Base-by-base conservation (phyloP, 306 rosid genomes). In the Casuarina equisetifolia region DNA sequence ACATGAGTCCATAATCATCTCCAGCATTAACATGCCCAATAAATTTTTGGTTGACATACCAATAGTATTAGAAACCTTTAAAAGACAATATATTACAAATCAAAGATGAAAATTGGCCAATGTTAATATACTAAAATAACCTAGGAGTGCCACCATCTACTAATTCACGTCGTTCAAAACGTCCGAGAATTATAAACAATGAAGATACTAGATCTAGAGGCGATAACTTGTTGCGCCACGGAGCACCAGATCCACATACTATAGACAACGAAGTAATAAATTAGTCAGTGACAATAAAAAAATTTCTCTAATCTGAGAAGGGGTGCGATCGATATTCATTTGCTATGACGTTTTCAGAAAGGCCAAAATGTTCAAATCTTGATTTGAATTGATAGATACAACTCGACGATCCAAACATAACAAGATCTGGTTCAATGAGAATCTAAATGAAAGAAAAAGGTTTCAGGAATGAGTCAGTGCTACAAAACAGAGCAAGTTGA, bases 371-470 rank as follows among this genome's bases (percentile, higher is more conserved):
- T 64, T 66, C 12, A 40, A 40, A 66, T 66, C 38, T 57, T 57
- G 35, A 11, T 20, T 57, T 17, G 71, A 8, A 16, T 17, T 66
- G 10, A 38, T 2, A 15, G 4, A 38, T 5, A 19, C 6, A 4
- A 38, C 48, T 40, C 19, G 6, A 59, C 38, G 16, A 70, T 45
- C 39, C 19, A 55, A 32, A n/a, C 19, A 61, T 35, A 57, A 32
- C 46, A 76, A 76, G 78, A 78, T 78, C 76, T 52, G 79, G 82
- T 85, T 78, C 40, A 63, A 64, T 49, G 9, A 73, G 25, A 76
- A 74, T 61, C 82, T 20, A 53, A 66, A 66, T 4, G 32, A 77
- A 66, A 72, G 59, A 70, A 3, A 55, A 25, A 16, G 54, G 40
- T 58, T 59, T 75, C 19, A 25, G 25, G 38, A 73, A 55, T 36